Evolutionary conservation across 2,329 filamentous ascomycete species (phyloP).

Genomic region (Fusarium sp.): DNA sequence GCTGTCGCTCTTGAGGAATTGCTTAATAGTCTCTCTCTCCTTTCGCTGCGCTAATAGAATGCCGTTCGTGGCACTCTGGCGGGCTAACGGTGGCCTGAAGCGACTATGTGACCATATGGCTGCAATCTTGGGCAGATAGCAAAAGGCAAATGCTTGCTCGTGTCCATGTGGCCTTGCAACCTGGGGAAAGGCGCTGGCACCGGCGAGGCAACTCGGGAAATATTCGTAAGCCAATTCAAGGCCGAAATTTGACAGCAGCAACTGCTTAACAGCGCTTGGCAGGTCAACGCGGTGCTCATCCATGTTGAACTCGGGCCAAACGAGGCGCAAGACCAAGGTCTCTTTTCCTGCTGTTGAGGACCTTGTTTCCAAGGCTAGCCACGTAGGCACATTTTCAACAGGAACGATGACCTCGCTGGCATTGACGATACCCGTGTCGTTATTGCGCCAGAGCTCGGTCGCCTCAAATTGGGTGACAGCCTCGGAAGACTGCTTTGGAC

Average conservation of each 20-base stretch:
- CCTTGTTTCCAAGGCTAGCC: conserved; percentile 40
- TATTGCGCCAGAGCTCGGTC: conserved; percentile 46
- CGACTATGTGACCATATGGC: conserved; percentile 51
- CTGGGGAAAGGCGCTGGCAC: conserved; percentile 45
- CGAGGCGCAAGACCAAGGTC: conserved; percentile 45
- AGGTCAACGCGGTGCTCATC: conserved; percentile 41
- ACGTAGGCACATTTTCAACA: conserved; percentile 23
- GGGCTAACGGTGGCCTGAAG: conserved; percentile 15
- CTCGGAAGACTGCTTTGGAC: conserved; percentile 24
- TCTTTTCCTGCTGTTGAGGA: conserved; percentile 1
- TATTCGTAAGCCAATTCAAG: conserved; percentile 49
- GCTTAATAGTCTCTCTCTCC: conserved; percentile 40
- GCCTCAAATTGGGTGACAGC: conserved; percentile 38
- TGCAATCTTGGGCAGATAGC: conserved; percentile 54
- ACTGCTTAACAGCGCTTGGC: conserved; percentile 28
- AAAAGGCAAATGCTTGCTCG: conserved; percentile 47
- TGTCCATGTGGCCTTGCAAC: conserved; percentile 1
- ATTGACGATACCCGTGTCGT: conserved; percentile 33
- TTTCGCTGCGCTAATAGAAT: conserved; percentile 48
- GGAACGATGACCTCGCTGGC: conserved; percentile 14
- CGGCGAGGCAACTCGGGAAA: conserved; percentile 50
- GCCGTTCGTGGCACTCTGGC: conserved; percentile 42
- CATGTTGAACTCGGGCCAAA: conserved; percentile 43
- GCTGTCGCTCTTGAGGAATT: conserved; percentile 37
- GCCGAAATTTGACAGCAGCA: conserved; percentile 45